These are phyloP conservation scores for Boletus fagicola DNA, from an alignment of 768 basidiomycete genomes.

Conservation along the genomic window DNA sequence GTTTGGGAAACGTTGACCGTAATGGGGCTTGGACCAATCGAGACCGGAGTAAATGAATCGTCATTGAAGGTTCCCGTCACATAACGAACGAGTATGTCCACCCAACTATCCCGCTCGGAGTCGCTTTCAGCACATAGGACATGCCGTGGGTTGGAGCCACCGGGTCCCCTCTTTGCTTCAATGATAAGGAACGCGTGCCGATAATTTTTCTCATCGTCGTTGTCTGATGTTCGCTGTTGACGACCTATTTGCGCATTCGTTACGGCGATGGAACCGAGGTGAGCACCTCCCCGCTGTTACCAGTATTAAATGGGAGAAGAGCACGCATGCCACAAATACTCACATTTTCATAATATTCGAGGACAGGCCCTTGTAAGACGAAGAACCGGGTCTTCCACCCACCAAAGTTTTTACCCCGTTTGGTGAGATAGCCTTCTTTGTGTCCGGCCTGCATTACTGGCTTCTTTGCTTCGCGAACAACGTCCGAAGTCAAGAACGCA, in stretches of 20 bases:
- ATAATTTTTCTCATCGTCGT: conserved; percentile 89
- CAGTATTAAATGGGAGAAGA: conserved; percentile 12
- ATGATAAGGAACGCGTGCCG: conserved; percentile 97
- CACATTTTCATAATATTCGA: conserved; percentile 96
- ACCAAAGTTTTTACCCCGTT: conserved; percentile 96
- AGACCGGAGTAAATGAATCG: conserved; percentile 49
- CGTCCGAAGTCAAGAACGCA: conserved; percentile 88
- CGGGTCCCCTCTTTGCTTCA: conserved; percentile 74
- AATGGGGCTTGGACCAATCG: conserved; percentile 34
- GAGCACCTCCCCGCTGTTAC: conserved; percentile 79
- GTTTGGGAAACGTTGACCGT: conserved; percentile 25
- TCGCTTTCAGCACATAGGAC: conserved; percentile 98
- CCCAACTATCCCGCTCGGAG: conserved; percentile 90
- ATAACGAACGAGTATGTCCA: conserved; percentile 87
- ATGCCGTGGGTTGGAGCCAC: conserved; percentile 72
- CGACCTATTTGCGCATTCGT: conserved; percentile 96
- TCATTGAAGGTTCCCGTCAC: conserved; percentile 80
- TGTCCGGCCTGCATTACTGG: conserved; percentile 79
- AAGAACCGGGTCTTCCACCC: conserved; percentile 98
- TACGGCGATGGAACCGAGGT: conserved; percentile 86
- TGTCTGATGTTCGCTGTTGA: conserved; percentile 66
- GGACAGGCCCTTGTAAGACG: conserved; percentile 82
- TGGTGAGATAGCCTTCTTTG: conserved; percentile 95
- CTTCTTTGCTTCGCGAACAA: conserved; percentile 71
- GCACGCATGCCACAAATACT: conserved; percentile 36